phyloP scores from a whole-genome alignment of 306 rosid genomes.

The Quercus wislizeni region DNA sequence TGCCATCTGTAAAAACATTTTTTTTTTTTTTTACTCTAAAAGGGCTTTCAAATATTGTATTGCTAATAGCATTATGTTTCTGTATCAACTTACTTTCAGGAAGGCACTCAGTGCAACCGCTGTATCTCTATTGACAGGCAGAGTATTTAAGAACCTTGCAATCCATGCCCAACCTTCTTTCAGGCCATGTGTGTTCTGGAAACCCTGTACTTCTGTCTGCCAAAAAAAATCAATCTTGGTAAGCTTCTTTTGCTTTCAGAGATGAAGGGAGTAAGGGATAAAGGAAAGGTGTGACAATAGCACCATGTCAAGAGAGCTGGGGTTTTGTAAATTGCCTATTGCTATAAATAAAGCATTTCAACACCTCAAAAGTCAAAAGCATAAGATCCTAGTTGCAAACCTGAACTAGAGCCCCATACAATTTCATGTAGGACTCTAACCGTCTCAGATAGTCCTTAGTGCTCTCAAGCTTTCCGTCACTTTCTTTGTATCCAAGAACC shows the following conservation, averaged over 20 bases:
- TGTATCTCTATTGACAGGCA: slow-evolving; percentile 64
- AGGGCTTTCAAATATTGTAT: background rate
- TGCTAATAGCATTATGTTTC: background rate
- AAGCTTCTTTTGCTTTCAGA: slow-evolving; percentile 1
- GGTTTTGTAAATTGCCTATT: background rate
- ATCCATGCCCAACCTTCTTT: slow-evolving; percentile 93
- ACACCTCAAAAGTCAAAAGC: slow-evolving; percentile 8
- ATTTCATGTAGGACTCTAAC: slow-evolving; percentile 62
- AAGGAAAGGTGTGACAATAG: background rate
- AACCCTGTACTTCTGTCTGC: slow-evolving; percentile 61
- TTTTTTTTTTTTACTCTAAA: background rate
- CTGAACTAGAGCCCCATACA: slow-evolving; percentile 86
- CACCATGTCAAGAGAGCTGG: background rate
- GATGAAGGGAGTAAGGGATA: background rate
- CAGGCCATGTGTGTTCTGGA: slow-evolving; percentile 68
- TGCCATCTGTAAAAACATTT: slow-evolving; percentile 46
- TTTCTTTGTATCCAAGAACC: slow-evolving; percentile 71
- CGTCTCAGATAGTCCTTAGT: slow-evolving; percentile 59
- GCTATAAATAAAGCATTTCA: background rate
- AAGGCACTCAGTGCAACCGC: slow-evolving; percentile 75
- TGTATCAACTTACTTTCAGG: slow-evolving; percentile 55
- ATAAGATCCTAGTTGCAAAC: slow-evolving; percentile 34
- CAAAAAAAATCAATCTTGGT: slow-evolving; percentile 16
- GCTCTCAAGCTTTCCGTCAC: slow-evolving; percentile 59
- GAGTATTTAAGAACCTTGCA: slow-evolving; percentile 76